Percentiles rank a stretch among this genome's conserved stretches.
Evolutionary conservation across 2,329 filamentous ascomycete genomes (phyloP).

Genomic region (Harringtonia aguacate): DNA sequence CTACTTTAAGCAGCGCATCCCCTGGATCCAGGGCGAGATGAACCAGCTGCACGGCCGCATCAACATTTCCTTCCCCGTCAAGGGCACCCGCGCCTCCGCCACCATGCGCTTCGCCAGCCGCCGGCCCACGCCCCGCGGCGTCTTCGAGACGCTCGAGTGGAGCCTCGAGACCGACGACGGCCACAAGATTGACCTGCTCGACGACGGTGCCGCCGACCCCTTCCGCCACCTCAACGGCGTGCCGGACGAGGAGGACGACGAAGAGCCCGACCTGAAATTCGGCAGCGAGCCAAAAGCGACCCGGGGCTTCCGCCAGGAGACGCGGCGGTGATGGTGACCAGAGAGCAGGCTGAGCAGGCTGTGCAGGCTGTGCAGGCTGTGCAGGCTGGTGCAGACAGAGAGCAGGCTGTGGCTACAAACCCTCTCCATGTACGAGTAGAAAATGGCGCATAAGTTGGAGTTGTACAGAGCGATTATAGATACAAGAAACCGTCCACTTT

Average conservation of each 20-base stretch:
- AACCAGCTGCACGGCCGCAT: constrained; percentile 90
- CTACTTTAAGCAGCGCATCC: constrained; percentile 68
- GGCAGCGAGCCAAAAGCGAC: constrained; percentile 14
- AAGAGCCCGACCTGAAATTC: constrained; percentile 19
- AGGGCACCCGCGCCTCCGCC: constrained; percentile 60
- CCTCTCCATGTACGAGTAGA: too few relatives aligned
- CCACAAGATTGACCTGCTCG: constrained; percentile 59
- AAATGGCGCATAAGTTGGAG: too few relatives aligned
- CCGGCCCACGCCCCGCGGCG: constrained; percentile 46
- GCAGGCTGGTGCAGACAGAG: not conserved
- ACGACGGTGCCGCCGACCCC: constrained; percentile 31
- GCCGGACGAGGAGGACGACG: constrained; percentile 15
- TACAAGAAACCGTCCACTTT: too few relatives aligned
- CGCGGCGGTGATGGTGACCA: constrained; percentile 18
- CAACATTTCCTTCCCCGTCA: constrained; percentile 77
- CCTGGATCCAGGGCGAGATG: constrained; percentile 79
- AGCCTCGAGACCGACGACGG: constrained; percentile 60
- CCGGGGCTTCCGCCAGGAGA: constrained; percentile 41
- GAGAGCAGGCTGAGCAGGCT: too few relatives aligned
- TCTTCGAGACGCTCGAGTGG: constrained; percentile 88
- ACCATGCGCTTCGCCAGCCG: constrained; percentile 73
- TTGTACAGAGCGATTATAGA: too few relatives aligned
- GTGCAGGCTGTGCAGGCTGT: too few relatives aligned
- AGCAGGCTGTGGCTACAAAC: too few relatives aligned
- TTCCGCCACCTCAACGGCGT: constrained; percentile 12